Percentiles rank a stretch among this genome's conserved stretches.
Evolutionary conservation across 2,329 filamentous ascomycete genomes (phyloP).

Genomic region (Apiospora kogelbergensis): DNA sequence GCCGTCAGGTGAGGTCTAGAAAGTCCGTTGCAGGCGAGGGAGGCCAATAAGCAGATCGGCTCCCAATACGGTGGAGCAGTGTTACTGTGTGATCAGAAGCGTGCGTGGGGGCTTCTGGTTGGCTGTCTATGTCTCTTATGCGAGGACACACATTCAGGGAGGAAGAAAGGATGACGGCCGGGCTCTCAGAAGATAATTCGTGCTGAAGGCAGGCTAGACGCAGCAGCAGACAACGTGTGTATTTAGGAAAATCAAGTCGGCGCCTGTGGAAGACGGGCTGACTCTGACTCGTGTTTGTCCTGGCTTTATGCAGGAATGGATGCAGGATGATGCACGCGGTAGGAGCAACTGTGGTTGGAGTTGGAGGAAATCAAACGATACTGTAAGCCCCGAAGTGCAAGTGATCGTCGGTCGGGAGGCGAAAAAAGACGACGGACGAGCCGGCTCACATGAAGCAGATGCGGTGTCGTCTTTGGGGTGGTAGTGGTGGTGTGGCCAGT

Average conservation of each 20-base stretch:
- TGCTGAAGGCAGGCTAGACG: not conserved
- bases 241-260: not conserved
- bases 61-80: constrained; percentile 28
- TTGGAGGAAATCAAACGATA: constrained; percentile 10
- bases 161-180: not conserved
- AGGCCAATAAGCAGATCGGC: constrained; percentile 25
- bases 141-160: not conserved
- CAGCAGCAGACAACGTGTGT: not conserved
- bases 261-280: not conserved
- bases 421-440: constrained; percentile 7
- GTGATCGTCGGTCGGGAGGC: constrained; percentile 14
- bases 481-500: not conserved
- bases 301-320: not conserved
- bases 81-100: constrained; percentile 27
- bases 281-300: constrained; percentile 1
- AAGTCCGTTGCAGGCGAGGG: constrained; percentile 20
- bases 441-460: not conserved
- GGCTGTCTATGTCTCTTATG: constrained; percentile 17
- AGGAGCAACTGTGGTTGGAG: not conserved
- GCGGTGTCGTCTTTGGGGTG: not conserved
- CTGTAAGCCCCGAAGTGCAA: not conserved
- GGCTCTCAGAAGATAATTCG: not conserved
- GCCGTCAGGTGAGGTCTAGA: constrained; percentile 17
- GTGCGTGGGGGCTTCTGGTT: constrained; percentile 32
- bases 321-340: not conserved